These are phyloP conservation scores for Malassezia yamatoensis DNA, from an alignment of 1,284 basidiomycete genomes.

Conservation along the genomic window DNA sequence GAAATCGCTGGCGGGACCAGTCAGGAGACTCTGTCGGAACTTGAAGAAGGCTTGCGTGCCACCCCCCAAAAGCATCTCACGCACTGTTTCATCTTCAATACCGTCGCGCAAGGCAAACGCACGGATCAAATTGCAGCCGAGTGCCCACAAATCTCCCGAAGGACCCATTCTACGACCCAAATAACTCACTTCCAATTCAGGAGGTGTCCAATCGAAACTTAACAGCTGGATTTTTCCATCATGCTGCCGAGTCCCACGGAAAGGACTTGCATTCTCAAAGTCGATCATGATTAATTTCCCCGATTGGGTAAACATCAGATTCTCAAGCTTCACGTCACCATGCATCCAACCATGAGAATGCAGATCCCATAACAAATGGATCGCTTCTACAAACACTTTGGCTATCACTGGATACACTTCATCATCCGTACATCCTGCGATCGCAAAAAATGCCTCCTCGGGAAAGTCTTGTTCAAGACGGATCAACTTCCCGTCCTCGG, in stretches of 20 bases:
- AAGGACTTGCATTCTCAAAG: conserved; percentile 45
- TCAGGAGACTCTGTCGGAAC: conserved; percentile 19
- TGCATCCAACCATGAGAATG: conserved; percentile 44
- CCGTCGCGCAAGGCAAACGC: conserved; percentile 43
- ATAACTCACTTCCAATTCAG: conserved; percentile 32
- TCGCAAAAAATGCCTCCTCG: conserved; percentile 45
- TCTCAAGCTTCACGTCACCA: conserved; percentile 45
- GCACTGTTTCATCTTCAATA: conserved; percentile 29
- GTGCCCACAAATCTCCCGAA: conserved; percentile 39
- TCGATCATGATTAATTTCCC: conserved; percentile 38
- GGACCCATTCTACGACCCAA: conserved; percentile 39
- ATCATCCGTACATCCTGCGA: conserved; percentile 40
- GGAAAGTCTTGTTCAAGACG: conserved; percentile 45
- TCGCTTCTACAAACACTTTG: conserved; percentile 34
- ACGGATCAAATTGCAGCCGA: conserved; percentile 40
- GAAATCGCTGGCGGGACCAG: conserved; percentile 3
- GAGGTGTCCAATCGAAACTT: conserved; percentile 44
- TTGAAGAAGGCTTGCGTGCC: conserved; percentile 31
- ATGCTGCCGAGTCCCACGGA: conserved; percentile 33
- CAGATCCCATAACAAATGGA: conserved; percentile 30
- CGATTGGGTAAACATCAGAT: conserved; percentile 41
- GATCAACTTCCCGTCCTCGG: conserved; percentile 37
- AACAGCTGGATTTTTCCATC: conserved; percentile 38
- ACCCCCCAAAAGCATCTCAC: conserved; percentile 30
- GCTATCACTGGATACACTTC: conserved; percentile 36